A percentile compares a stretch with the other conserved stretches of the same genome.
phyloP scores from a whole-genome alignment of 257 asterid genomes.

The Ilex aquifolium region DNA sequence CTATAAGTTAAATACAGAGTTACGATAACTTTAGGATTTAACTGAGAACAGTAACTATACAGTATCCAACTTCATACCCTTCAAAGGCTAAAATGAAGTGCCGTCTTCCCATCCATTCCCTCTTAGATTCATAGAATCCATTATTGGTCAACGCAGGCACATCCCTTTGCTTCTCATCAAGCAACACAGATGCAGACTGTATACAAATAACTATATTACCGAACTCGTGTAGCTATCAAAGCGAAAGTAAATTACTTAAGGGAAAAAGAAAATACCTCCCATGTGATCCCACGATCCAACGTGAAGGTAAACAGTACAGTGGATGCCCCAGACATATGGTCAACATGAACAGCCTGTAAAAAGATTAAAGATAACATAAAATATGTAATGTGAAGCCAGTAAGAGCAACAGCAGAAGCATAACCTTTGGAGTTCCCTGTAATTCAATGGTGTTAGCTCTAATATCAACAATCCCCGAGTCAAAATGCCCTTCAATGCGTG shows the following conservation, averaged over 20 bases:
- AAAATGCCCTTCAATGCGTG: conserved; percentile 83
- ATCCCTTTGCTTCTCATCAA: conserved; percentile 77
- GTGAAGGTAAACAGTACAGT: conserved; percentile 83
- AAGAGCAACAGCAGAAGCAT: conserved; percentile 17
- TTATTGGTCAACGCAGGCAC: conserved; percentile 47
- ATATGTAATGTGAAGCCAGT: conserved; percentile 20
- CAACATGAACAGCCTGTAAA: conserved; percentile 91
- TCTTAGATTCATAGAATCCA: conserved; percentile 87
- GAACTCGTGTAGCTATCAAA: conserved; percentile 3
- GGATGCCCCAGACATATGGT: conserved; percentile 87
- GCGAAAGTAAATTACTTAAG: not conserved
- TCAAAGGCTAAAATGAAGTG: conserved; percentile 81
- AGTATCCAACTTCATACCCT: conserved; percentile 39
- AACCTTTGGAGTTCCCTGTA: conserved; percentile 85
- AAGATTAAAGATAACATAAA: conserved; percentile 22
- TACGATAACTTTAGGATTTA: not conserved
- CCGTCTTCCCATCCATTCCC: conserved; percentile 96
- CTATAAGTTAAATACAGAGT: not conserved
- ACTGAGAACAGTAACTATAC: not conserved
- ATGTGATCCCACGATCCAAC: conserved; percentile 86
- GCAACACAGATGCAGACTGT: conserved; percentile 77
- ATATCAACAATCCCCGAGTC: conserved; percentile 95
- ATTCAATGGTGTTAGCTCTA: conserved; percentile 69
- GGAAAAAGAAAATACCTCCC: conserved; percentile 59
- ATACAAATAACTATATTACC: conserved; percentile 14